Evolutionary conservation across 306 rosid species (phyloP), one percentile per base, ranked within the genome.

Genomic region (Lablab purpureus): DNA sequence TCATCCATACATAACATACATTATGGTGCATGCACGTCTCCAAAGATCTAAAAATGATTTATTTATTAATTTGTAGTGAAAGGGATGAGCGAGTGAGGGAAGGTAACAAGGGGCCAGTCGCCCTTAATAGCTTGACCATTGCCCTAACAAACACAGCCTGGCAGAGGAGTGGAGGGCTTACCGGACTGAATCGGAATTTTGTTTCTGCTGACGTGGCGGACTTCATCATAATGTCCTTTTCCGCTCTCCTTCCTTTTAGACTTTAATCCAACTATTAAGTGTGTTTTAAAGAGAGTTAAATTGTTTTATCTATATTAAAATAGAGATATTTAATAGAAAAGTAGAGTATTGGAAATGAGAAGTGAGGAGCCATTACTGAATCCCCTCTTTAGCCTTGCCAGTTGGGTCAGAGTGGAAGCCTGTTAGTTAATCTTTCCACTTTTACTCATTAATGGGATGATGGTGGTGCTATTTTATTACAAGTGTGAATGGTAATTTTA

Each of bases 141-240:
- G 73, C 50, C 74, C 25, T 21, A 52, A 51, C 36, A 15, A 45
- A 69, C 22, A 82, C 85, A 82, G 85, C 69, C 79, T 82, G 85
- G 85, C 78, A 76, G 21, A 11, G 49, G 49, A 43, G 15, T 11
- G 49, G 49, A 11, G 15, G 15, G 1, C 49, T 43, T 4, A 3
- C 10, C 8, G 11, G 43, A 37, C 43, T 8, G 3, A 7, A 37
- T 37, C 11, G 43, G 43, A 37, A 37, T 37, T 37, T 41, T 41
- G 0, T 40, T 40, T 10, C 45, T 10, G 3, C 3, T 10, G 3
- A 40, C 43, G 11, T 40, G 12, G 12, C 45, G 2, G 3, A 36
- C 41, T 36, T 36, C 1, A 1, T 36, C 2, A 7, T 36, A 36
- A 36, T 36, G 10, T 7, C 45, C 2, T 2, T 41, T 11, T 43